phyloP scores from a whole-genome alignment of 352 stramenopile genomes.

The Phytophthora brassicae region DNA sequence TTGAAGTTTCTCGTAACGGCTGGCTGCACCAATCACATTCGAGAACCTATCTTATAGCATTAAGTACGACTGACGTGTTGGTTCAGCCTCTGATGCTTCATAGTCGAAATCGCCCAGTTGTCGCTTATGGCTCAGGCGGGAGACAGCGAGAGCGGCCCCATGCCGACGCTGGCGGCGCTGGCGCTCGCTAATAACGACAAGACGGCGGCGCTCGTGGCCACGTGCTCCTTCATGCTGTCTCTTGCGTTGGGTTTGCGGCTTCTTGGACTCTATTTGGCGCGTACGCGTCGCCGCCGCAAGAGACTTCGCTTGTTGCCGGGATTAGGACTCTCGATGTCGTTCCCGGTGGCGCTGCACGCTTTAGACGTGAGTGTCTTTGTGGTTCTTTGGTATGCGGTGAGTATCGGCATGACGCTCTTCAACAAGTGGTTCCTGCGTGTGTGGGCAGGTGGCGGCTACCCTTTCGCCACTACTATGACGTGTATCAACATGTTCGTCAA shows the following conservation, averaged over 20 bases:
- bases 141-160: conserved; percentile 13
- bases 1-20: conserved; percentile 11
- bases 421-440: conserved; percentile 85
- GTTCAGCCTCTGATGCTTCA: conserved; percentile 9
- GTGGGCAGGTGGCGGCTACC: conserved; percentile 67
- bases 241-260: conserved; percentile 49
- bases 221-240: conserved; percentile 64
- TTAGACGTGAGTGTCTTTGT: conserved; percentile 75
- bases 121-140: conserved; percentile 17
- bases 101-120: conserved; percentile 16
- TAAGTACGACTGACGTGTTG: too few species aligned
- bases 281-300: conserved; percentile 25
- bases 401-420: conserved; percentile 85
- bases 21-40: background rate
- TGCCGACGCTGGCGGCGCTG: conserved; percentile 19
- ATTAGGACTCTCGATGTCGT: conserved; percentile 17
- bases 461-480: conserved; percentile 79
- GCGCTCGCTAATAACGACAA: conserved; percentile 42
- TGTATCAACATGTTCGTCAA: conserved; percentile 84
- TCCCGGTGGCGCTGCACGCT: conserved; percentile 44
- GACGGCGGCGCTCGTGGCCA: conserved; percentile 51
- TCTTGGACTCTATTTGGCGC: conserved; percentile 37
- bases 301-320: conserved; percentile 19
- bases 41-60: too few species aligned
- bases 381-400: conserved; percentile 82